These are phyloP conservation scores for Calophaca sinica DNA, from an alignment of 306 rosid species.

Conservation along the genomic window DNA sequence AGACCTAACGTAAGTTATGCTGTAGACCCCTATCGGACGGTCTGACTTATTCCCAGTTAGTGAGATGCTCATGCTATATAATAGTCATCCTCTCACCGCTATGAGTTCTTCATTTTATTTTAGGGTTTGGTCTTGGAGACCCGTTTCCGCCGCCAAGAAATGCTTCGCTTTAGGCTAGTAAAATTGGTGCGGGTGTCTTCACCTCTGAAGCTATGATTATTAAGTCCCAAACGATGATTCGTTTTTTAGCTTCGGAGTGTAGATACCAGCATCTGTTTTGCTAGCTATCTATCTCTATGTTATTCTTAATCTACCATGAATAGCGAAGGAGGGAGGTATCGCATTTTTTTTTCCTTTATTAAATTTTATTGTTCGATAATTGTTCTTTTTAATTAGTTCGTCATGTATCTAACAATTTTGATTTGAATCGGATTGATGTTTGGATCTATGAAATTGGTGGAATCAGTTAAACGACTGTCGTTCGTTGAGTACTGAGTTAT, in stretches of 20 bases:
- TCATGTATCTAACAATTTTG: too few species aligned
- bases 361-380: neutral
- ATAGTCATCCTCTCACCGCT: too few species aligned
- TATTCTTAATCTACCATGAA: neutral
- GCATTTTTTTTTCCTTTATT: neutral
- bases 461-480: too few species aligned
- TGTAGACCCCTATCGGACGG: too few species aligned
- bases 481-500: too few species aligned
- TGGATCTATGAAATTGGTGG: too few species aligned
- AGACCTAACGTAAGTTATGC: too few species aligned
- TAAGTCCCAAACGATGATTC: neutral
- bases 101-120: too few species aligned
- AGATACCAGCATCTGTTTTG: neutral
- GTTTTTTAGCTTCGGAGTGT: conserved; percentile 3
- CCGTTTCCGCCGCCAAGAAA: neutral
- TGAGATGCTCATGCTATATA: too few species aligned
- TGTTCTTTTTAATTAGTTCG: neutral
- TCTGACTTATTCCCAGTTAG: too few species aligned
- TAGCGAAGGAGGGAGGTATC: neutral
- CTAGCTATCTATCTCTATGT: neutral
- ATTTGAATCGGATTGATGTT: too few species aligned
- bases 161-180: neutral
- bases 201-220: conserved; percentile 1
- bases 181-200: conserved; percentile 36
- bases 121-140: neutral